These are phyloP conservation scores for Tetradesmus obliquus DNA, from an alignment of 139 green algal genomes.

Conservation along the genomic window DNA sequence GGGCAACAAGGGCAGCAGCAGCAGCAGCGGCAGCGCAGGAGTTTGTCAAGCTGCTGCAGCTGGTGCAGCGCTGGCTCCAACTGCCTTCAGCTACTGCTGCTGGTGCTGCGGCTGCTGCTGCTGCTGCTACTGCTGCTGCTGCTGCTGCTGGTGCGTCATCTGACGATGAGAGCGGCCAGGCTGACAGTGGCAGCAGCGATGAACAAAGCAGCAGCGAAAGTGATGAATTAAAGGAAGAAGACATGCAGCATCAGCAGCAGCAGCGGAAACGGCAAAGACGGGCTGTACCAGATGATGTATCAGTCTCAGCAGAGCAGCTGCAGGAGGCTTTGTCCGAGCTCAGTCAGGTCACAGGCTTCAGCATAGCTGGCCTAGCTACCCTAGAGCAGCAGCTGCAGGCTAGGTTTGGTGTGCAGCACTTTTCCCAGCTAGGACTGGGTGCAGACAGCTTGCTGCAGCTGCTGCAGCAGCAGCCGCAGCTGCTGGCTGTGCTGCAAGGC, in stretches of 20 bases:
- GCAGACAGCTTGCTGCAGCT: conserved; percentile 17
- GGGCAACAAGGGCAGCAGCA: not conserved
- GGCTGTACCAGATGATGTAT: not conserved
- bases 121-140: not conserved
- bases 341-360: not conserved
- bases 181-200: not conserved
- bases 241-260: not conserved
- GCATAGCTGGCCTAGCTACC: conserved; percentile 13
- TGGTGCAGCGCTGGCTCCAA: conserved; percentile 18
- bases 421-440: not conserved
- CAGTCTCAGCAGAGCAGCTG: not conserved
- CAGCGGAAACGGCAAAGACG: not conserved
- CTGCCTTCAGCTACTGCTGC: not conserved
- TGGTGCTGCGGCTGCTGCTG: not conserved
- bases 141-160: too few species aligned
- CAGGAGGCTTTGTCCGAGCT: not conserved
- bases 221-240: not conserved
- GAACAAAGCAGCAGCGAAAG: not conserved
- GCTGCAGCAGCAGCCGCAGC: conserved; percentile 30
- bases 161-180: not conserved
- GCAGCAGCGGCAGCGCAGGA: not conserved
- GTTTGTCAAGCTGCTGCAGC: not conserved
- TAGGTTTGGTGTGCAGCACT: not conserved
- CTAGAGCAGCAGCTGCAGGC: conserved; percentile 32
- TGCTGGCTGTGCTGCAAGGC: not conserved